These are phyloP conservation scores for Hypomyces perniciosus DNA, from an alignment of 2,329 filamentous ascomycete species.

Conservation along the genomic window DNA sequence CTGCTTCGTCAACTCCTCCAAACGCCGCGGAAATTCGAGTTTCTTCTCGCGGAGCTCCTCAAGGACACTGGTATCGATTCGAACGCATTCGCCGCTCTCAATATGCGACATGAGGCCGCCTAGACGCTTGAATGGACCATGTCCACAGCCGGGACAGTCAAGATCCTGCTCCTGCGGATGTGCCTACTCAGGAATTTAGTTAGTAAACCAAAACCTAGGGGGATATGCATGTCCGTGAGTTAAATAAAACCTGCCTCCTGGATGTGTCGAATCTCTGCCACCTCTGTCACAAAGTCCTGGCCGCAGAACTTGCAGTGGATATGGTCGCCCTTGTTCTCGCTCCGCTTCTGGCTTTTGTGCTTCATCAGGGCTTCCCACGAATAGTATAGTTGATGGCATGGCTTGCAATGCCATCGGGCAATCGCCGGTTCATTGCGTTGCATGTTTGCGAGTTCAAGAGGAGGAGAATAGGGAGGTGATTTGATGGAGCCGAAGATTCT, in stretches of 20 bases:
- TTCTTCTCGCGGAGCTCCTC: constrained; percentile 31
- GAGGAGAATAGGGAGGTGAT: not conserved
- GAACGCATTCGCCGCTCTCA: constrained; percentile 35
- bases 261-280: constrained; percentile 29
- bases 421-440: not conserved
- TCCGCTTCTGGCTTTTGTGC: constrained; percentile 26
- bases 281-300: constrained; percentile 28
- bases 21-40: constrained; percentile 28
- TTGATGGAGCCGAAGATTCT: not conserved
- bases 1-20: constrained; percentile 23
- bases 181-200: constrained; percentile 19
- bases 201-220: too few relatives aligned
- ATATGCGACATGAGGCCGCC: constrained; percentile 39
- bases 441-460: not conserved
- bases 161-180: constrained; percentile 38
- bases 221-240: too few relatives aligned
- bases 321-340: constrained; percentile 19
- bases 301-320: constrained; percentile 35
- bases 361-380: constrained; percentile 20
- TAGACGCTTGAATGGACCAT: constrained; percentile 30
- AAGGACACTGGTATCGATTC: constrained; percentile 29
- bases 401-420: constrained; percentile 22
- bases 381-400: constrained; percentile 24
- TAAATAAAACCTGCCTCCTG: constrained; percentile 24
- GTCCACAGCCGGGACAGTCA: constrained; percentile 41